Conservation (phyloP, 2,329 filamentous ascomycete genomes). For the Aspergillus sp. region DNA sequence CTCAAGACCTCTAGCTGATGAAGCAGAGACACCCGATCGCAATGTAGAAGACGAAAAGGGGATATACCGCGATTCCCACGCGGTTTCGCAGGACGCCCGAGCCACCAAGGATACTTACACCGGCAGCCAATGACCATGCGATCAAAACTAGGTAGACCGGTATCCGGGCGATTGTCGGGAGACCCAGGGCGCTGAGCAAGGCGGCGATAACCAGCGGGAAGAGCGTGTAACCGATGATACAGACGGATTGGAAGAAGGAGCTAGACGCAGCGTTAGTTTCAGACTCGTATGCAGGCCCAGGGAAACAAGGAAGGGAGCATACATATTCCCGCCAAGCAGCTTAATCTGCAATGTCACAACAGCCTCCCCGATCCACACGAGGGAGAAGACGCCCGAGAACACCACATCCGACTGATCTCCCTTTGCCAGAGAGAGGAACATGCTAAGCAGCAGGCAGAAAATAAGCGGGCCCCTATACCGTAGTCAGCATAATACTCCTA, state of each 20-base stretch:
- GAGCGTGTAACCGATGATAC: conserved; percentile 97
- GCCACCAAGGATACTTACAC: conserved; percentile 92
- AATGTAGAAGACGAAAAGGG: conserved; percentile 92
- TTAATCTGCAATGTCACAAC: conserved; percentile 98
- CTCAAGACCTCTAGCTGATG: conserved; percentile 70
- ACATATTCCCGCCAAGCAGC: conserved; percentile 95
- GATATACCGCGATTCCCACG: conserved; percentile 91
- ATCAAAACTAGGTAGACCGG: conserved; percentile 89
- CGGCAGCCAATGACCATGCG: conserved; percentile 90
- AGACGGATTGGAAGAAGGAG: conserved; percentile 96
- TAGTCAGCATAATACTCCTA: conserved; percentile 7
- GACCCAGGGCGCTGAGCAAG: conserved; percentile 78
- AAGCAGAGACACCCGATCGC: conserved; percentile 94
- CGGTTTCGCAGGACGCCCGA: conserved; percentile 95
- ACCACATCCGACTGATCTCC: conserved; percentile 82
- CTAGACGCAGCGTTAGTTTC: conserved; percentile 55
- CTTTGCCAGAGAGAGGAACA: conserved; percentile 83
- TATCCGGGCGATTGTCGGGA: conserved; percentile 81
- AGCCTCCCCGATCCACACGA: conserved; percentile 95
- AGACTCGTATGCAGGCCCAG: neutral
- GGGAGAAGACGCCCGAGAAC: conserved; percentile 94
- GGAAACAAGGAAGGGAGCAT: conserved; percentile 48
- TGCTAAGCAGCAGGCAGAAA: conserved; percentile 86
- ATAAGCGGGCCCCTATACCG: conserved; percentile 77
- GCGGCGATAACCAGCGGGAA: conserved; percentile 96